These are phyloP conservation scores for Xylariaceae sp. DNA, from an alignment of 2,329 filamentous ascomycete genomes.

Conservation along the genomic window DNA sequence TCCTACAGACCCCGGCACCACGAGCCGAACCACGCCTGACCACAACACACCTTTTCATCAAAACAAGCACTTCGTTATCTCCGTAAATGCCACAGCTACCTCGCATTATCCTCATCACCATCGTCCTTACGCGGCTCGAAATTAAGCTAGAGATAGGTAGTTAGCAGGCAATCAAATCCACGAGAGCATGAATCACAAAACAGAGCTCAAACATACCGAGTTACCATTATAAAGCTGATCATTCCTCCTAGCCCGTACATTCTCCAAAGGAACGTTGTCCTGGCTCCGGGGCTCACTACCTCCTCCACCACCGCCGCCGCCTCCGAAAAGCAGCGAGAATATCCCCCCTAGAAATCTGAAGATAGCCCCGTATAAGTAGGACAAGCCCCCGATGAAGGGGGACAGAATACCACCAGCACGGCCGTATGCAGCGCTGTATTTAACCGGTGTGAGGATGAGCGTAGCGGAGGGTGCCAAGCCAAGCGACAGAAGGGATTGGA, in stretches of 20 bases:
- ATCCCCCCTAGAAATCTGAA: conserved; percentile 29
- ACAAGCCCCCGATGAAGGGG: conserved; percentile 23
- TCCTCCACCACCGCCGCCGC: conserved; percentile 12
- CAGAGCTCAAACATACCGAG: conserved; percentile 57
- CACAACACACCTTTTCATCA: not conserved
- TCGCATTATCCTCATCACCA: conserved; percentile 3
- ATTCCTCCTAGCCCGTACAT: conserved; percentile 37
- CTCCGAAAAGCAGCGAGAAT: conserved; percentile 22
- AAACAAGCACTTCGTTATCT: not conserved
- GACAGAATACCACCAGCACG: conserved; percentile 32
- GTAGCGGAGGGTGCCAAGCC: conserved; percentile 76
- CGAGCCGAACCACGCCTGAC: too few species aligned
- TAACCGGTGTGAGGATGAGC: conserved; percentile 71
- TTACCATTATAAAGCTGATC: conserved; percentile 89
- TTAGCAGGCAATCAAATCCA: too few species aligned
- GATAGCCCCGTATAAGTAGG: conserved; percentile 20
- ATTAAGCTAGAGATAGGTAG: conserved; percentile 14
- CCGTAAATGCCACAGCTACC: not conserved
- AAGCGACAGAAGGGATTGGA: conserved; percentile 61
- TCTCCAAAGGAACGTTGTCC: conserved; percentile 30
- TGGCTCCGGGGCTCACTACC: not conserved
- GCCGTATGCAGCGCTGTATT: conserved; percentile 41
- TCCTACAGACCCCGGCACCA: too few species aligned
- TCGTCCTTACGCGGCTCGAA: conserved; percentile 18
- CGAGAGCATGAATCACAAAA: too few species aligned